phyloP scores from a whole-genome alignment of 768 basidiomycete species.

The Auricularia cornea region DNA sequence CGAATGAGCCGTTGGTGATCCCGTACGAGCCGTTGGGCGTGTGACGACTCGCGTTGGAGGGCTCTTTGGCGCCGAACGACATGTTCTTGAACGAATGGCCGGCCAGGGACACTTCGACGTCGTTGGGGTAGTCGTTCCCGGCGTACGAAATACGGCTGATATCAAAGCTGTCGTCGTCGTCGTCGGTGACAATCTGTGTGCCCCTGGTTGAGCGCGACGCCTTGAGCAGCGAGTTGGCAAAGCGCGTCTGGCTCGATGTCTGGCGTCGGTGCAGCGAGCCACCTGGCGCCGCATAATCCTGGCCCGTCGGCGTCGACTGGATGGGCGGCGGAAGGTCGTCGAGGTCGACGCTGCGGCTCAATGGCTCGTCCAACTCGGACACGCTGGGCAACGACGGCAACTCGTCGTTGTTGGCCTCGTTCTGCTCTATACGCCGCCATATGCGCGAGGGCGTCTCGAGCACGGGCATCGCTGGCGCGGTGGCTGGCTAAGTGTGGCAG shows the following conservation, averaged over 20 bases:
- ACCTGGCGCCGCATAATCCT: background rate
- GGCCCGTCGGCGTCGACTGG: constrained; percentile 53
- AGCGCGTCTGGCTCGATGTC: constrained; percentile 40
- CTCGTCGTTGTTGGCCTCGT: constrained; percentile 50
- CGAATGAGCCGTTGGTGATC: constrained; percentile 35
- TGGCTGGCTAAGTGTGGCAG: background rate
- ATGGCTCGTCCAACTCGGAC: constrained; percentile 53
- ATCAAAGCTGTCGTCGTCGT: constrained; percentile 47
- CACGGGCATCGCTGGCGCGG: constrained; percentile 8
- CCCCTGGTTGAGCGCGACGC: constrained; percentile 31
- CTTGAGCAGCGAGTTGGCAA: constrained; percentile 39
- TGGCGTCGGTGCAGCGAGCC: constrained; percentile 36
- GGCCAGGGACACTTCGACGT: constrained; percentile 38
- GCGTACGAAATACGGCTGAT: constrained; percentile 46
- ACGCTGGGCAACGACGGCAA: constrained; percentile 79
- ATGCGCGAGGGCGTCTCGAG: constrained; percentile 77
- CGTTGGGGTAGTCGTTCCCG: constrained; percentile 37
- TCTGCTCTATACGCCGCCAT: constrained; percentile 72
- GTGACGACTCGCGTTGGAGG: background rate
- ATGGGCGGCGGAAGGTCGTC: constrained; percentile 42
- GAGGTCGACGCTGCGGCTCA: constrained; percentile 25
- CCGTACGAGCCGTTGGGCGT: constrained; percentile 23
- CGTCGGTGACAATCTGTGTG: constrained; percentile 22
- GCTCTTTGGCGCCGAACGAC: background rate
- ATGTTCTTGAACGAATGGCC: constrained; percentile 39